phyloP scores from a whole-genome alignment of 1,139 yeast species.

The Blastobotrys capitulatus region DNA sequence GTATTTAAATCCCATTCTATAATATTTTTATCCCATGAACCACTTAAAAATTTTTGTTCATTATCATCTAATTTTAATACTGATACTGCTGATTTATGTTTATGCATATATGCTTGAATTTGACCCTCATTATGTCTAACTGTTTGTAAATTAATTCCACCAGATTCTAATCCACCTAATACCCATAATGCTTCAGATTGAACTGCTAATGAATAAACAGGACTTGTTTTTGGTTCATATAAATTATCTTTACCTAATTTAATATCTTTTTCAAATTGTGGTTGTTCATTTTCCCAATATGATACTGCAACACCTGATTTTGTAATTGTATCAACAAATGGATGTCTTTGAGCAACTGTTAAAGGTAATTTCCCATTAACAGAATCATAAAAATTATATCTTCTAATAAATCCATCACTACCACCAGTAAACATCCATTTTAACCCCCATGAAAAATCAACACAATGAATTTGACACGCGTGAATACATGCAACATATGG shows the following conservation, averaged over 20 bases:
- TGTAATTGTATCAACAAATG: constrained; percentile 76
- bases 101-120: constrained; percentile 67
- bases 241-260: constrained; percentile 41
- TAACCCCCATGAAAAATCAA: constrained; percentile 76
- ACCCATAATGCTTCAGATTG: constrained; percentile 84
- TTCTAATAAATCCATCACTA: constrained; percentile 89
- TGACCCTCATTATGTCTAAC: constrained; percentile 80
- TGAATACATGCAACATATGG: constrained; percentile 41
- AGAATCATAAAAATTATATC: constrained; percentile 79
- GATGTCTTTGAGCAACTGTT: constrained; percentile 89
- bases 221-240: constrained; percentile 48
- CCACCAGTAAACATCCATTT: constrained; percentile 94
- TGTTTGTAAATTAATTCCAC: constrained; percentile 83
- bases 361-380: constrained; percentile 86
- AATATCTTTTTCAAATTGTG: constrained; percentile 46
- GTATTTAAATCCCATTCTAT: constrained; percentile 82
- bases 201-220: constrained; percentile 82
- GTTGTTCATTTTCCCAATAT: constrained; percentile 96
- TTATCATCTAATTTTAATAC: constrained; percentile 56
- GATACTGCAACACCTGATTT: constrained; percentile 76
- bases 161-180: constrained; percentile 71
- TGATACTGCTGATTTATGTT: constrained; percentile 73
- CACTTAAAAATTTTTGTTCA: constrained; percentile 65
- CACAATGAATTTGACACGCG: constrained; percentile 51
- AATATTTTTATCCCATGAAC: constrained; percentile 76